Conservation (phyloP, 768 basidiomycete species). For the Auricularia heimuer region DNA sequence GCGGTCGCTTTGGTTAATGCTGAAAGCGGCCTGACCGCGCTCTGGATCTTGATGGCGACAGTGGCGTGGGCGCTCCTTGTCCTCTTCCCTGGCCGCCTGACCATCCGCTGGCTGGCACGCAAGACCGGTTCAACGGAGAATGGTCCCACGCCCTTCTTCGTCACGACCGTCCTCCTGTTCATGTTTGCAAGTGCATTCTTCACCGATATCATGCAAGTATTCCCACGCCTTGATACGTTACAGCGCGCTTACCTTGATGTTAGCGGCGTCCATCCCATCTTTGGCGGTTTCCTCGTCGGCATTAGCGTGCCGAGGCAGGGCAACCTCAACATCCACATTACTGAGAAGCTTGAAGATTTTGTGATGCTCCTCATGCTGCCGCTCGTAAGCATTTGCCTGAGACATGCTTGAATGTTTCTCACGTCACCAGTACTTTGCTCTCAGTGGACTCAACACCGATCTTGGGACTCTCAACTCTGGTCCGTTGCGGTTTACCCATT, state of each 20-base stretch:
- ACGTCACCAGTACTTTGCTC: slow-evolving; percentile 55
- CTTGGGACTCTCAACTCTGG: slow-evolving; percentile 62
- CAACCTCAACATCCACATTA: slow-evolving; percentile 68
- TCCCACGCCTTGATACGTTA: slow-evolving; percentile 2
- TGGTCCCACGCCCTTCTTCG: slow-evolving; percentile 66
- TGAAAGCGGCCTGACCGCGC: slow-evolving; percentile 27
- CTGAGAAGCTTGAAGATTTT: slow-evolving; percentile 85
- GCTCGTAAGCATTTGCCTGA: slow-evolving; percentile 37
- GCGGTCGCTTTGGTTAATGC: slow-evolving; percentile 35
- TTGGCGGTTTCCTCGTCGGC: slow-evolving; percentile 72
- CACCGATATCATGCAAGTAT: slow-evolving; percentile 76
- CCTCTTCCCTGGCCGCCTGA: slow-evolving; percentile 24
- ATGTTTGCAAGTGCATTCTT: slow-evolving; percentile 71
- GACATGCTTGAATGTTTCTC: slow-evolving; percentile 10
- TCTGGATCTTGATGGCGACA: slow-evolving; percentile 32
- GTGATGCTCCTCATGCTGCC: slow-evolving; percentile 67
- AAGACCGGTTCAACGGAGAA: slow-evolving; percentile 34
- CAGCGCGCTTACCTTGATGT: slow-evolving; percentile 36
- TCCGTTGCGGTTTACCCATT: background rate
- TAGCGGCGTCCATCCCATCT: slow-evolving; percentile 28
- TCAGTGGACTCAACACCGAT: slow-evolving; percentile 74
- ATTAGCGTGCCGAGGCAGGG: slow-evolving; percentile 76
- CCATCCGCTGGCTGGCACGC: slow-evolving; percentile 26
- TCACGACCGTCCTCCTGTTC: slow-evolving; percentile 68
- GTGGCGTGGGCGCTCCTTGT: slow-evolving; percentile 32